Evolutionary conservation across 2,329 filamentous ascomycete species (phyloP).

Genomic region (Clarireedia hainanense): DNA sequence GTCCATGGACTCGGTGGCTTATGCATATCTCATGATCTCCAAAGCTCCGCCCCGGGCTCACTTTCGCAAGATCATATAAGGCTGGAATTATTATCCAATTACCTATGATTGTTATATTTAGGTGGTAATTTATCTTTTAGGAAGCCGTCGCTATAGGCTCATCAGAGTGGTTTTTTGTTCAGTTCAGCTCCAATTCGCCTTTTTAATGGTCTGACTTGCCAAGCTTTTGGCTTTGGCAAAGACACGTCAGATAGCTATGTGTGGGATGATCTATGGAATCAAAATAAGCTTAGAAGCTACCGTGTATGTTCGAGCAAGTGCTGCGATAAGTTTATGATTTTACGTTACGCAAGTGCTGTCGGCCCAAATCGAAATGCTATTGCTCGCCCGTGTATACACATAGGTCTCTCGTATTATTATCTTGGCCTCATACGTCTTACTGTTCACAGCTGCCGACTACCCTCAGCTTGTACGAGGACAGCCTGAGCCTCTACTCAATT

Average conservation of each 20-base stretch:
- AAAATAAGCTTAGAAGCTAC: neutral
- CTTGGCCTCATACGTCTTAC: too few relatives aligned
- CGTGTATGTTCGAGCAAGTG: neutral
- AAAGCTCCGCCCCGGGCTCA: neutral
- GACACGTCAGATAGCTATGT: neutral
- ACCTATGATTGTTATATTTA: neutral
- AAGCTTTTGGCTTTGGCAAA: neutral
- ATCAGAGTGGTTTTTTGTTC: neutral
- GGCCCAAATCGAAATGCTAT: neutral
- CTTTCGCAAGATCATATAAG: neutral
- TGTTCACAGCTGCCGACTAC: too few relatives aligned
- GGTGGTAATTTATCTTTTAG: neutral
- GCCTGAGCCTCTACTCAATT: neutral
- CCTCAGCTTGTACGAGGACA: neutral
- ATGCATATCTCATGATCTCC: neutral
- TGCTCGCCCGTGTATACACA: too few relatives aligned
- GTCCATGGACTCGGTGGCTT: neutral
- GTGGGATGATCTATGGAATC: neutral
- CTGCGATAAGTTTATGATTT: neutral
- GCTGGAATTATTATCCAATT: slow-evolving; percentile 1
- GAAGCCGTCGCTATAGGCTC: neutral
- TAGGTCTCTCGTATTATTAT: too few relatives aligned
- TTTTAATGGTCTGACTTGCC: neutral
- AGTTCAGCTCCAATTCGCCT: neutral
- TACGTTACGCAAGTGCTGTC: neutral